phyloP scores from a whole-genome alignment of 228 moss, liverwort and hornwort genomes.

The Sphagnum magellanicum region DNA sequence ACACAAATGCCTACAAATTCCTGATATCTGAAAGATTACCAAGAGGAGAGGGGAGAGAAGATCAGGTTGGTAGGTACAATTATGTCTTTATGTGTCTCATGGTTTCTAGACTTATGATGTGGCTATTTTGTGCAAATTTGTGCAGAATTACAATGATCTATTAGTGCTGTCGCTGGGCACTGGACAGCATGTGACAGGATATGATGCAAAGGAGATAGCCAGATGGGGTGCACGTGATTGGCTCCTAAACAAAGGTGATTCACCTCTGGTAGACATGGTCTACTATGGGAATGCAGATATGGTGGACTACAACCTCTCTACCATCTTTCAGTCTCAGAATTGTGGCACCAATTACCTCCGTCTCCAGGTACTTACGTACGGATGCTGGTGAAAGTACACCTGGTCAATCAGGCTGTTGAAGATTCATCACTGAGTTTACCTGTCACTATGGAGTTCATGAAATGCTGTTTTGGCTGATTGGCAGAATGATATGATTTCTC shows the following conservation, averaged over 20 bases:
- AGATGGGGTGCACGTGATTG: slow-evolving; percentile 43
- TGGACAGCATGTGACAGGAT: slow-evolving; percentile 43
- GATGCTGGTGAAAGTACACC: too few relatives aligned
- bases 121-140: not conserved
- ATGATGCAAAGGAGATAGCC: slow-evolving; percentile 41
- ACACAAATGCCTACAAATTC: too few relatives aligned
- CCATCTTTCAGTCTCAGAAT: slow-evolving; percentile 47
- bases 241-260: slow-evolving; percentile 51
- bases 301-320: slow-evolving; percentile 59
- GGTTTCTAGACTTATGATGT: not conserved
- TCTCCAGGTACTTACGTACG: slow-evolving; percentile 27
- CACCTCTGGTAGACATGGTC: slow-evolving; percentile 61
- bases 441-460: too few relatives aligned
- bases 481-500: too few relatives aligned
- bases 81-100: too few relatives aligned
- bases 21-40: too few relatives aligned
- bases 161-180: slow-evolving; percentile 61
- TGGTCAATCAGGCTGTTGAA: too few relatives aligned
- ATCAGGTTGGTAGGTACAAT: too few relatives aligned
- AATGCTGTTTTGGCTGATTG: too few relatives aligned
- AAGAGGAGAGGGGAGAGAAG: too few relatives aligned
- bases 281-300: slow-evolving; percentile 49
- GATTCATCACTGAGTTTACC: too few relatives aligned
- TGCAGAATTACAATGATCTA: slow-evolving; percentile 50
- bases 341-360: slow-evolving; percentile 56